Conservation (phyloP, 108 stramenopile genomes). For the Tribonema minus region DNA sequence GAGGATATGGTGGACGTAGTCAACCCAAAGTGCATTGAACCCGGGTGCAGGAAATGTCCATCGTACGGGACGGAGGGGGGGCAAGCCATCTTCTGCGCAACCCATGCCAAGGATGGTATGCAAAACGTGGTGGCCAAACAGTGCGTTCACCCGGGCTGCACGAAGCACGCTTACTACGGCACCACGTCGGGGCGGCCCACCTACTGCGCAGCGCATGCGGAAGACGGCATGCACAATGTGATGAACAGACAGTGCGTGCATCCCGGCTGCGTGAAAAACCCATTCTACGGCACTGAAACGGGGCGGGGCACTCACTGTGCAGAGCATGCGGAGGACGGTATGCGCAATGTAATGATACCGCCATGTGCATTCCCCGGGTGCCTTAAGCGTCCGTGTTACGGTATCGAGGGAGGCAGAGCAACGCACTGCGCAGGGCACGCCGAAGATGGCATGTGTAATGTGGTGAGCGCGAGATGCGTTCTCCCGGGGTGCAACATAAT, state of each 20-base stretch:
- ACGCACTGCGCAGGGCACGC: too few species aligned
- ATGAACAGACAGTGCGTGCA: not conserved
- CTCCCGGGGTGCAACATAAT: too few species aligned
- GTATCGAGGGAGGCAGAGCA: not conserved
- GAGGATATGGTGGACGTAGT: too few species aligned
- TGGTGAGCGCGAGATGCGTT: too few species aligned
- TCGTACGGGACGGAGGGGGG: not conserved
- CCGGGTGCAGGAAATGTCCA: not conserved
- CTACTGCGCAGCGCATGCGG: not conserved
- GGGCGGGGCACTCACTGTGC: not conserved
- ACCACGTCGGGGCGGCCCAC: too few species aligned
- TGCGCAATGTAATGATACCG: not conserved
- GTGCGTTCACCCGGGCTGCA: not conserved
- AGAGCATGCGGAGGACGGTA: not conserved
- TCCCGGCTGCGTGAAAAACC: not conserved
- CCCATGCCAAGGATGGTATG: slow-evolving; percentile 1
- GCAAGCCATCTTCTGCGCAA: not conserved
- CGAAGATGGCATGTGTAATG: slow-evolving; percentile 1
- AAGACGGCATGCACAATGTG: not conserved
- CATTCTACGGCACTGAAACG: not conserved
- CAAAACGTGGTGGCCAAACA: not conserved
- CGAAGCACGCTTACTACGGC: not conserved
- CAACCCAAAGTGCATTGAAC: not conserved
- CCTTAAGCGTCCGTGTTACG: not conserved
- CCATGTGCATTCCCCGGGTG: not conserved